Base-by-base conservation (phyloP, 108 stramenopile species). In the Hondaea fermentalgiana region DNA sequence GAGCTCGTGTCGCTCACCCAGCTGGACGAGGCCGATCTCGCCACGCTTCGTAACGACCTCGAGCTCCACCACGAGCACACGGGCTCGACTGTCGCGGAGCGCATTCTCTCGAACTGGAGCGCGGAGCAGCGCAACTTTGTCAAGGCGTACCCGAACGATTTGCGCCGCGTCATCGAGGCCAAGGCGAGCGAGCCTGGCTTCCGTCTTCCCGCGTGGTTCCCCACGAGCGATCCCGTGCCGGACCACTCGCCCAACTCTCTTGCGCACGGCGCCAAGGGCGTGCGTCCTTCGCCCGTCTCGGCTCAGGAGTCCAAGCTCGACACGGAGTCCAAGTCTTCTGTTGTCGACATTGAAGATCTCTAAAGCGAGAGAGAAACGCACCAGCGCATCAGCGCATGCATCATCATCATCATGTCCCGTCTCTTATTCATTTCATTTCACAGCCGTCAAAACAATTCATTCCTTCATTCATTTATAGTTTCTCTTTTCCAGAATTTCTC, bases 61-160 rank as follows among this genome's bases (percentile, higher is more conserved):
- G 49, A 53, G 45, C 76, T 83, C 51, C 76, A 83, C 51, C 25
- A 25, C 49, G 23, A 83, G 1, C 76, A 83, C 76, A 83, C 76
- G n/a, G 51, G 51, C 76, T 83, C 76, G 19, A 53, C 45, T 6
- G 76, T 83, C 51, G 76, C 49, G 1, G 51, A 83, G 25, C 49
- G 49, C 51, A 35, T 83, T 23, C 51, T 83, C 0, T 12, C 76
- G 6, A 53, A 83, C 76, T 83, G 76, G 76, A 17, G 14, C n/a
- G 49, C 45, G 6, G 51, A 47, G 49, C 49, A 53, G 76, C 45
- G 76, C 4, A 3, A 83, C 76, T 83, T 83, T 23, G 45, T 83
- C 76, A 83, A 83, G 76, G 76, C 51, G 10, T 83, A 83, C 76
- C 76, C 76, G 76, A 35, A 53, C 49, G 76, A 83, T 45, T 23